Conservation (phyloP, 495 filamentous ascomycete species). For the Xylaria telfairii region DNA sequence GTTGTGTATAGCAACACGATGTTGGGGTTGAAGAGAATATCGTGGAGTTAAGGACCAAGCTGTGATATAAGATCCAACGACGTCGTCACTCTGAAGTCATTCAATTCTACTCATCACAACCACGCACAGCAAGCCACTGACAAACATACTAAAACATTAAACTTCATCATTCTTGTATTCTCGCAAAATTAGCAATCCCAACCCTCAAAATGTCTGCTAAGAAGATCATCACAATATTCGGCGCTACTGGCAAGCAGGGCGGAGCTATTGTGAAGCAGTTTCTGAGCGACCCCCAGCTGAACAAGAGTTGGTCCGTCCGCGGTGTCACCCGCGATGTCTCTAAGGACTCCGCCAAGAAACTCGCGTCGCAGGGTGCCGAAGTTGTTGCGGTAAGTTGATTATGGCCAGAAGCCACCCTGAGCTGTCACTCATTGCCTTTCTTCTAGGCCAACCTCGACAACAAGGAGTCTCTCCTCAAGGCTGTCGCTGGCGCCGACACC, state of each 20-base stretch:
- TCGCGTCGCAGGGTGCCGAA: constrained; percentile 51
- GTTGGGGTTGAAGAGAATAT: background rate
- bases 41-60: background rate
- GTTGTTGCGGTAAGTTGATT: constrained; percentile 35
- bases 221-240: constrained; percentile 64
- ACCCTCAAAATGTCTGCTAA: constrained; percentile 49
- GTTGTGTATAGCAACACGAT: background rate
- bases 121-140: background rate
- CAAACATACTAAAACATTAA: background rate
- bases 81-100: constrained; percentile 12
- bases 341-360: constrained; percentile 50
- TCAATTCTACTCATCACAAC: constrained; percentile 10
- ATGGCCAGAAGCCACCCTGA: background rate
- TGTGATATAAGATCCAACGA: constrained; percentile 11
- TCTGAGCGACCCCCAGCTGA: constrained; percentile 57
- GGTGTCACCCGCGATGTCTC: constrained; percentile 62
- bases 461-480: constrained; percentile 51
- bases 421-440: constrained; percentile 22
- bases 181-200: constrained; percentile 42
- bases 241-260: constrained; percentile 69
- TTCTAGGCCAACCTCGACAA: constrained; percentile 59
- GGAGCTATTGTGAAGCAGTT: constrained; percentile 60
- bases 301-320: constrained; percentile 57
- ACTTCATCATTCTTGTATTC: background rate
- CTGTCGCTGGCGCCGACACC: constrained; percentile 58